Base-by-base conservation (phyloP, 1,139 yeast genomes). In the Blastobotrys persicus region DNA sequence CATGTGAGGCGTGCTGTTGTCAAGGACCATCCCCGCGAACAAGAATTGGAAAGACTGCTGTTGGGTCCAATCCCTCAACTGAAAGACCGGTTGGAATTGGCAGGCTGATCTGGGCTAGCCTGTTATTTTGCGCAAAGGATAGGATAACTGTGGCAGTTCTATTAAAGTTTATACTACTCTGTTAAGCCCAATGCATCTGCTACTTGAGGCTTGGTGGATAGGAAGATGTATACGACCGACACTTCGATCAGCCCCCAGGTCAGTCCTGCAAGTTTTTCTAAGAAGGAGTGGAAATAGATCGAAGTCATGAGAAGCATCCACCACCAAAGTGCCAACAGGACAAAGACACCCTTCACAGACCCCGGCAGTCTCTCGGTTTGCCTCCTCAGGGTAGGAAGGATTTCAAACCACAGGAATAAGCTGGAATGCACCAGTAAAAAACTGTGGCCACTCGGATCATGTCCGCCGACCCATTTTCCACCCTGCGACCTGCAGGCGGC, bases 361-460 rank as follows among this genome's bases (percentile, higher is more conserved):
- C 48, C 51, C 18, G 66, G 63, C 17, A 61, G 44, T 3, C 70
- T 33, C 17, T 32, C 17, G 31, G 40, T 39, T 23, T 45, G 39
- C 31, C 38, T 42, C 28, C 43, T 46, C 40, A 55, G 42, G 5
- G 48, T 16, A n/a, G 77, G 77, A 20, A 73, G 58, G 5, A 82
- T 66, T 63, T 91, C 98, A 51, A 81, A 80, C 64, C 86, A 75
- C 58, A 92, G 63, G 54, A 85, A 79, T 59, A 87, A 70, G 14
- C 88, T 79, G 49, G 92, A 79, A 55, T 88, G 84, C 2, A 87
- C 80, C 50, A 92, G 69, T 42, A 92, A 66, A 60, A 91, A 92
- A 0, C 88, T 86, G 65, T 92, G 98, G 0, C 98, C 98, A 54
- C 94, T 85, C 12, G 98, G 96, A 69, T 92, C 98, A 63, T 88